These are phyloP conservation scores for Trichoderma harzianum DNA, from an alignment of 2,329 filamentous ascomycete genomes.

Conservation along the genomic window DNA sequence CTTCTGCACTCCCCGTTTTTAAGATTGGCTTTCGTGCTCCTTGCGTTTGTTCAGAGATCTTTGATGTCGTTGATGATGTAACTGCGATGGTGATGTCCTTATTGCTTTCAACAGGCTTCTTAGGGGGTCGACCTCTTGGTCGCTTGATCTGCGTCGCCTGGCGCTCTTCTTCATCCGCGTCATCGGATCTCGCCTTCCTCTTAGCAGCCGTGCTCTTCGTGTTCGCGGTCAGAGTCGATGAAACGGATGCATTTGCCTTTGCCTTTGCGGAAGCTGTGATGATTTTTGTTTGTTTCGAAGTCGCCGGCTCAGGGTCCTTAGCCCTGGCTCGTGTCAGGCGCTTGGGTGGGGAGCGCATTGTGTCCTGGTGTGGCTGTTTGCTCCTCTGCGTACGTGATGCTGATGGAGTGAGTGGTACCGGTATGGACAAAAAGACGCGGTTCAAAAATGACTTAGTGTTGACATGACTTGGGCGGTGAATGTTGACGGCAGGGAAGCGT, in stretches of 20 bases:
- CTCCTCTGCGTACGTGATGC: slow-evolving; percentile 21
- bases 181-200: slow-evolving; percentile 54
- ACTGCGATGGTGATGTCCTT: slow-evolving; percentile 19
- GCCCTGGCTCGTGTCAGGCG: slow-evolving; percentile 54
- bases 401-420: slow-evolving; percentile 15
- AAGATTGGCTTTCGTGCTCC: slow-evolving; percentile 27
- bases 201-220: slow-evolving; percentile 37
- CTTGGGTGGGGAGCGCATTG: slow-evolving; percentile 57
- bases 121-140: slow-evolving; percentile 44
- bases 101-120: slow-evolving; percentile 31
- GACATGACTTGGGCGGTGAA: slow-evolving; percentile 28
- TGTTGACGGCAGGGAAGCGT: slow-evolving; percentile 18
- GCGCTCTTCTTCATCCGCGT: slow-evolving; percentile 45
- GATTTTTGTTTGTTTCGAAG: slow-evolving; percentile 42
- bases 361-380: slow-evolving; percentile 26
- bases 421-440: slow-evolving; percentile 5
- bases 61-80: slow-evolving; percentile 15
- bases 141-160: slow-evolving; percentile 34
- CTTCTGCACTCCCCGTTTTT: slow-evolving; percentile 28
- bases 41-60: slow-evolving; percentile 23
- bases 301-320: slow-evolving; percentile 35
- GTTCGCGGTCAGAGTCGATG: slow-evolving; percentile 29
- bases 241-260: slow-evolving; percentile 34
- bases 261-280: slow-evolving; percentile 49
- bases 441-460: slow-evolving; percentile 21